Base-by-base conservation (phyloP, 495 filamentous ascomycete genomes). In the Physcia stellaris region DNA sequence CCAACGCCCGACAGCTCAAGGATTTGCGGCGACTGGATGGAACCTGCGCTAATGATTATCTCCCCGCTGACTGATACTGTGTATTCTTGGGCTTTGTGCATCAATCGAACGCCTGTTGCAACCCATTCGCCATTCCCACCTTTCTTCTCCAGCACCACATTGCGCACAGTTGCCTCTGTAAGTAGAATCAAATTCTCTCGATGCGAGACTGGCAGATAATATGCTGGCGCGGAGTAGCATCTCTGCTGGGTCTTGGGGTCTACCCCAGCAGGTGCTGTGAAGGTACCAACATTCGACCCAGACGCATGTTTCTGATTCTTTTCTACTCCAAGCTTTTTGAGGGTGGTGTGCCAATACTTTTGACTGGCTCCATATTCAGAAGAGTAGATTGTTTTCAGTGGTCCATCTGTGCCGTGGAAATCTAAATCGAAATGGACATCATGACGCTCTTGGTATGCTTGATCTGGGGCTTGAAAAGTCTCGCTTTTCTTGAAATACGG, bases 1-100 rank as follows among this genome's bases (percentile, higher is more conserved):
- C 70, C 73, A 24, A 76, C 57, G 0, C 73, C 73, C 0, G 70
- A 74, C 1, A 75, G 42, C 41, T 75, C 66, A 0, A 77, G 59
- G 2, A 64, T n/a, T 38, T 71, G 66, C 0, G 71, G 67, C 3
- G 67, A 67, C 24, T 68, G 60, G 15, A 75, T 49, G 4, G 53
- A 51, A 0, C 73, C 73, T 2, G 68, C 68, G 0, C 65, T 62
- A 3, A 77, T 26, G 22, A 78, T 64, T 16, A 75, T 54, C 38
- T 79, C 73, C 6, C 57, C 39, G 11, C 43, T 42, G 1, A 58
- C 57, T 3, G 30, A 45, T 2, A 55, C 57, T 5, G 50, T 22
- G 41, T 49, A 32, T n/a, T 46, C 43, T 15, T 37, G 21, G 6
- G 54, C 41, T 6, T 46, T 27, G 23, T 52, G 37, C 2, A 18